Conservation (phyloP, 257 asterid genomes). For the Solanum sitiens region DNA sequence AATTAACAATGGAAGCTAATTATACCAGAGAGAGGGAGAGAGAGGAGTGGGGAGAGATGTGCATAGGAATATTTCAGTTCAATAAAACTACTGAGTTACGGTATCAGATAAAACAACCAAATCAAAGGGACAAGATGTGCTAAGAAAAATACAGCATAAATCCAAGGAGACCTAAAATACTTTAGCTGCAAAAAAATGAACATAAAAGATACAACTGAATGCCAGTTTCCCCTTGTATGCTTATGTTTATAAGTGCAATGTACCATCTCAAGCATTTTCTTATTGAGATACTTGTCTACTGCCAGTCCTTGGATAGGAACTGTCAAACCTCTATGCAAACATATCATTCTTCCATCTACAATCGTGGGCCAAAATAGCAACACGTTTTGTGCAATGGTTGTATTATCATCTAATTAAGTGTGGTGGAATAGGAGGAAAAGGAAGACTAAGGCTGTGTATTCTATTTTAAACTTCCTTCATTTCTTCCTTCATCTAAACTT, state of each 20-base stretch:
- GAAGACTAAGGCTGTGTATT: neutral
- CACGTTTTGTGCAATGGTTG: neutral
- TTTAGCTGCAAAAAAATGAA: neutral
- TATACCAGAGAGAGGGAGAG: neutral
- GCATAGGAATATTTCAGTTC: neutral
- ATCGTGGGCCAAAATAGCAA: neutral
- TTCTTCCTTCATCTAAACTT: neutral
- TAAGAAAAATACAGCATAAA: neutral
- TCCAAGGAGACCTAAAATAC: neutral
- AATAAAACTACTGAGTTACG: neutral
- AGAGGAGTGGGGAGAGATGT: neutral
- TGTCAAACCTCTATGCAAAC: neutral
- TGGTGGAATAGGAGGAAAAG: neutral
- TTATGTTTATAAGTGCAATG: neutral
- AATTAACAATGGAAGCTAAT: neutral
- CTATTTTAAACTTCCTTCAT: neutral
- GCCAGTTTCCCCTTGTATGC: neutral
- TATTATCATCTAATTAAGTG: neutral
- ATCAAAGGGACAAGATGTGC: neutral
- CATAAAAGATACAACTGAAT: neutral
- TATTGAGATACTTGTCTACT: neutral
- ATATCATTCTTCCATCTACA: neutral
- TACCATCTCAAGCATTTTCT: neutral
- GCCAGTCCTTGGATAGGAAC: neutral
- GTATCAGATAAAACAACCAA: neutral